Percentiles rank a stretch among this genome's conserved stretches.
phyloP scores from a whole-genome alignment of 148 eudicot genomes.

The Cornus suecica region DNA sequence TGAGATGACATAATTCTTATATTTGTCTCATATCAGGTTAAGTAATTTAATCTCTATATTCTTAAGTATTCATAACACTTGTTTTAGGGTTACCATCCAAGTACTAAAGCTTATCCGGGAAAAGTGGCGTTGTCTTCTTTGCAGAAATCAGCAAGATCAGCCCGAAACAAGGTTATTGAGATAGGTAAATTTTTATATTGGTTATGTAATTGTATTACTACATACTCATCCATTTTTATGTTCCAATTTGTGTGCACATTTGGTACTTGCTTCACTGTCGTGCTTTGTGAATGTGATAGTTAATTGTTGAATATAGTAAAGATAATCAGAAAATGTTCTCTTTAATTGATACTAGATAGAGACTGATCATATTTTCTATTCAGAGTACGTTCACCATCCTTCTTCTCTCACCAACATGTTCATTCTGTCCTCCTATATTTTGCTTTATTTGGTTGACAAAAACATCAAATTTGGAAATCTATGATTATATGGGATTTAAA shows the following conservation, averaged over 20 bases:
- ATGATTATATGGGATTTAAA: neutral
- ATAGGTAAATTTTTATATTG: constrained; percentile 47
- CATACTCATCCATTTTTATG: neutral
- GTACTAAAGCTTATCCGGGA: constrained; percentile 60
- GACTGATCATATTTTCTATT: neutral
- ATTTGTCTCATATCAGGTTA: constrained; percentile 2
- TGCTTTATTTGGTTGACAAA: constrained; percentile 2
- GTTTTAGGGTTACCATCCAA: constrained; percentile 74
- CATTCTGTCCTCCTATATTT: neutral
- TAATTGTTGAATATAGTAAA: neutral
- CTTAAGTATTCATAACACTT: constrained; percentile 11
- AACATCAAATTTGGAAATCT: neutral
- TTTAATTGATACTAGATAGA: neutral
- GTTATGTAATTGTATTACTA: neutral
- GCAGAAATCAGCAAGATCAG: constrained; percentile 58
- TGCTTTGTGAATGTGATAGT: neutral
- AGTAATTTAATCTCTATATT: neutral
- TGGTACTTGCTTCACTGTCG: neutral
- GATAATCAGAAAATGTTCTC: neutral
- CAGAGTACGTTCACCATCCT: neutral
- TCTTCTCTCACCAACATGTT: neutral
- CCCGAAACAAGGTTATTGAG: constrained; percentile 68
- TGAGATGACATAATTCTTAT: constrained; percentile 28
- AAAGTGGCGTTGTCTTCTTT: constrained; percentile 55
- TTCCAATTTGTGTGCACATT: neutral